These are phyloP conservation scores for Solanum habrochaites DNA, from an alignment of 257 asterid genomes.

Conservation along the genomic window DNA sequence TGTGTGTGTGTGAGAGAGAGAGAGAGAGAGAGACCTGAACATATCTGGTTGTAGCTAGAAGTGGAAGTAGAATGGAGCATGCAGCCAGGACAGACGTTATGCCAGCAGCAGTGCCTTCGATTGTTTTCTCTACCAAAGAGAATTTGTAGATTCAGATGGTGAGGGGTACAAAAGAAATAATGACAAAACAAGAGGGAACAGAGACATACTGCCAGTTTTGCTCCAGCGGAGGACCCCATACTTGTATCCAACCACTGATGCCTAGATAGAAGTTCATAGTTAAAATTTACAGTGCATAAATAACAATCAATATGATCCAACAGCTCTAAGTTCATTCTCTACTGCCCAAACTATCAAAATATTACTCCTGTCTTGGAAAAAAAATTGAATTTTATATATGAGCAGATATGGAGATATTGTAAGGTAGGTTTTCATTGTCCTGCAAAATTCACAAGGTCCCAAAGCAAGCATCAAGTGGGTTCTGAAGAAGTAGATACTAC, in stretches of 20 bases:
- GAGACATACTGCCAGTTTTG: constrained; percentile 68
- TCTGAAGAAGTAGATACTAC: background rate
- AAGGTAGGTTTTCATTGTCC: background rate
- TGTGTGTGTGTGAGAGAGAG: background rate
- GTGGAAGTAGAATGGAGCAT: constrained; percentile 79
- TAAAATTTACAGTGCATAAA: background rate
- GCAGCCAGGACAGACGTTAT: constrained; percentile 89
- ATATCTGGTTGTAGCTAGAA: constrained; percentile 70
- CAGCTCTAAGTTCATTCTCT: background rate
- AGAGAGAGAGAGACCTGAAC: constrained; percentile 49
- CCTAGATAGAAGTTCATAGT: constrained; percentile 32
- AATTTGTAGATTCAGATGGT: background rate
- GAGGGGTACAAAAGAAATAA: background rate
- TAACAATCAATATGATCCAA: background rate
- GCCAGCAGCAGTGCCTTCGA: constrained; percentile 99
- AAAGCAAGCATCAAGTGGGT: background rate
- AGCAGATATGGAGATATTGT: background rate
- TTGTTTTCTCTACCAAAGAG: constrained; percentile 62
- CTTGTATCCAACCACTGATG: constrained; percentile 96
- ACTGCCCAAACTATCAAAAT: background rate
- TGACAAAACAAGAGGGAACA: background rate
- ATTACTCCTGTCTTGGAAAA: background rate
- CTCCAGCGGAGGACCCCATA: constrained; percentile 98
- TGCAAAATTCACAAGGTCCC: background rate
- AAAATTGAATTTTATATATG: background rate